phyloP scores from a whole-genome alignment of 176 grass and related monocot genomes.

The Carex myosuroides region DNA sequence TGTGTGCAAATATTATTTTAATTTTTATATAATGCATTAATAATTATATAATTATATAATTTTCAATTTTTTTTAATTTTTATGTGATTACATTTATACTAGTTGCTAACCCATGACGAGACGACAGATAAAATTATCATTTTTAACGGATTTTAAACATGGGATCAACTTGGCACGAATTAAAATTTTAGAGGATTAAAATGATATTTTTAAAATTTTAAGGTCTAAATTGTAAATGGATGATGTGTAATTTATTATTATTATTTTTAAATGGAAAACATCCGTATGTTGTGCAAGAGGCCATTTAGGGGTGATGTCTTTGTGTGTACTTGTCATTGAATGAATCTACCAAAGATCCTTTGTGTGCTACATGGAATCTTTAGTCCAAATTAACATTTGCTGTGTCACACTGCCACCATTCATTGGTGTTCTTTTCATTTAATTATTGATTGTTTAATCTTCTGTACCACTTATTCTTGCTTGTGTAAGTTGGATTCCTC shows the following conservation, averaged over 20 bases:
- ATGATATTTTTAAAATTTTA: too few species aligned
- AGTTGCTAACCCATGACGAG: background rate
- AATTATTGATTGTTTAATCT: conserved; percentile 8
- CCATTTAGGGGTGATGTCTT: background rate
- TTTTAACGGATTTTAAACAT: background rate
- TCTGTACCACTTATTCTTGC: background rate
- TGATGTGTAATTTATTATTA: background rate
- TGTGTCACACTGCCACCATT: background rate
- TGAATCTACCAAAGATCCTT: conserved; percentile 63
- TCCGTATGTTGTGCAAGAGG: background rate
- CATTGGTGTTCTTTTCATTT: conserved; percentile 7
- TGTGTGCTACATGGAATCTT: conserved; percentile 66
- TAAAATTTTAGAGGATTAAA: too few species aligned
- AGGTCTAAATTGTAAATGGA: background rate
- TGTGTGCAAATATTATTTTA: background rate
- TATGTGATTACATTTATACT: background rate
- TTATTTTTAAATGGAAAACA: background rate
- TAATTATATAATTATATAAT: background rate
- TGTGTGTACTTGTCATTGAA: conserved; percentile 1
- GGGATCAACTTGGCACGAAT: background rate
- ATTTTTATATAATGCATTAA: background rate
- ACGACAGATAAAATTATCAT: background rate
- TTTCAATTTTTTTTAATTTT: background rate
- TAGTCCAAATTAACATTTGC: background rate
- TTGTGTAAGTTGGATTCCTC: conserved; percentile 12